Evolutionary conservation across 768 basidiomycete species (phyloP).

Genomic region (Russula sp.): DNA sequence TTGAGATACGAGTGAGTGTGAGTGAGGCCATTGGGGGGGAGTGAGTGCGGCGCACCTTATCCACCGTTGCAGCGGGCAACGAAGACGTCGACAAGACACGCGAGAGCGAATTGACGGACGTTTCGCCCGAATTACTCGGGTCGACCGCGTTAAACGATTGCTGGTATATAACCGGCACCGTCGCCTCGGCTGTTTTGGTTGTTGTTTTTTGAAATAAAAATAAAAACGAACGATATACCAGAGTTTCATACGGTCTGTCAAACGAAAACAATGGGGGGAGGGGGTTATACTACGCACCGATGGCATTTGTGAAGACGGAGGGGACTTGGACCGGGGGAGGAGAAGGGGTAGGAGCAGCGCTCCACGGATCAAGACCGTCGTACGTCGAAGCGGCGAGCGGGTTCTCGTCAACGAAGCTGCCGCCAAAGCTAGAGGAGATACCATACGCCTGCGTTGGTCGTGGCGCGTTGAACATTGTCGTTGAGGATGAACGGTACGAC

Average conservation of each 20-base stretch:
- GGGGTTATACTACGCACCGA: slow-evolving; percentile 11
- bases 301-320: slow-evolving; percentile 32
- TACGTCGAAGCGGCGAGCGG: slow-evolving; percentile 64
- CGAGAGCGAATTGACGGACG: slow-evolving; percentile 76
- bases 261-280: neutral
- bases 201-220: too few species aligned
- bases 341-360: slow-evolving; percentile 57
- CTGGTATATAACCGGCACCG: slow-evolving; percentile 71
- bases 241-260: too few species aligned
- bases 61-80: slow-evolving; percentile 75
- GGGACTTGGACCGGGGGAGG: slow-evolving; percentile 45
- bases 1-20: neutral
- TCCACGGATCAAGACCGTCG: slow-evolving; percentile 71
- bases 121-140: slow-evolving; percentile 61
- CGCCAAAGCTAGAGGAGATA: slow-evolving; percentile 53
- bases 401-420: slow-evolving; percentile 70
- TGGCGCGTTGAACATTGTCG: slow-evolving; percentile 78
- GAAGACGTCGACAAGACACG: slow-evolving; percentile 71
- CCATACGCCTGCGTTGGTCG: slow-evolving; percentile 65
- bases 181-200: slow-evolving; percentile 61
- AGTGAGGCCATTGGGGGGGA: too few species aligned
- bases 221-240: too few species aligned
- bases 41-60: slow-evolving; percentile 47
- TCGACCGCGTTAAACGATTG: slow-evolving; percentile 69
- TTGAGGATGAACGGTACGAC: neutral